Evolutionary conservation across 805 yeast species (phyloP).

Genomic region (Cyberlindnera maclurae): DNA sequence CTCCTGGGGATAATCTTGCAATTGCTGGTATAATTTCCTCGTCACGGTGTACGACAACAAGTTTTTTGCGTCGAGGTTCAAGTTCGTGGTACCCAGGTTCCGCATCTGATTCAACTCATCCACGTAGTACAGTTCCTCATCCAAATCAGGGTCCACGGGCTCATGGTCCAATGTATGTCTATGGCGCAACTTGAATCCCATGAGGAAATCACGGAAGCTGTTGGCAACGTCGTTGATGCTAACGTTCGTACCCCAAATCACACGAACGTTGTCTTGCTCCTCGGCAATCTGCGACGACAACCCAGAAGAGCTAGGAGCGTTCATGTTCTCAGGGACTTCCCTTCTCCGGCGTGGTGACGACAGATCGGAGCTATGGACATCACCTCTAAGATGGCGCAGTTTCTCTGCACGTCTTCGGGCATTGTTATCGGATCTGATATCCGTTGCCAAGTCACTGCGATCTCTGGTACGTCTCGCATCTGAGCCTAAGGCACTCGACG

Average conservation of each 20-base stretch:
- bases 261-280: constrained; percentile 71
- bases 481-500: constrained; percentile 30
- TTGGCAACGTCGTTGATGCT: constrained; percentile 83
- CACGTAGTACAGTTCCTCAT: constrained; percentile 69
- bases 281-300: constrained; percentile 19
- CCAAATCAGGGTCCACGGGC: constrained; percentile 40
- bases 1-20: constrained; percentile 92
- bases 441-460: constrained; percentile 28
- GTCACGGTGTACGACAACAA: constrained; percentile 70
- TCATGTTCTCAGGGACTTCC: constrained; percentile 40
- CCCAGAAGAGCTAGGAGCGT: constrained; percentile 18
- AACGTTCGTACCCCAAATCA: constrained; percentile 98
- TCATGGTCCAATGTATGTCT: constrained; percentile 43
- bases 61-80: constrained; percentile 80
- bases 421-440: constrained; percentile 38
- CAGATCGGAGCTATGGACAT: constrained; percentile 65
- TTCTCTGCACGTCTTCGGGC: constrained; percentile 36
- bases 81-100: constrained; percentile 69
- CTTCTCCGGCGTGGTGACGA: constrained; percentile 66
- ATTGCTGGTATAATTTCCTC: constrained; percentile 72
- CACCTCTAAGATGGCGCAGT: constrained; percentile 61
- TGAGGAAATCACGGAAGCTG: constrained; percentile 73
- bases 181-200: constrained; percentile 74
- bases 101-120: constrained; percentile 68
- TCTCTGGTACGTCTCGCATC: constrained; percentile 15